Evolutionary conservation across 306 rosid species (phyloP).

Genomic region (Carpinus viminea): DNA sequence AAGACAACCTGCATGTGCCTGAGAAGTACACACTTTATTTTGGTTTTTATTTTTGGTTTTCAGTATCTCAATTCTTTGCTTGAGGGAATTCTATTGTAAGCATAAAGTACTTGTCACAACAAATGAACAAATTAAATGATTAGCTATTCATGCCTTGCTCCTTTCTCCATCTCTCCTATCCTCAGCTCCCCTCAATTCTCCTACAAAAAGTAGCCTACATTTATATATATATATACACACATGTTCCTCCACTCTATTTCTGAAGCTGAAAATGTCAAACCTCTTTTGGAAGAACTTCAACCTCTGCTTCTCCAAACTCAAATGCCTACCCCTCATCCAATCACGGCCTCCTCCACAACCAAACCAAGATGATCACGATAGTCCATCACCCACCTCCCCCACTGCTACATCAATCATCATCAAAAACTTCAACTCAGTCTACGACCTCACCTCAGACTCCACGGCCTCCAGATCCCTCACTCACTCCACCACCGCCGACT

Average conservation of each 20-base stretch:
- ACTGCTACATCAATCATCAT: constrained; percentile 23
- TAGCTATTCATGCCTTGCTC: too few relatives aligned
- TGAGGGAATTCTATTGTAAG: too few relatives aligned
- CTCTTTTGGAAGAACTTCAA: constrained; percentile 52
- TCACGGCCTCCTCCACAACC: constrained; percentile 34
- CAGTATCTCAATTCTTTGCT: too few relatives aligned
- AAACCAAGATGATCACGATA: constrained; percentile 18
- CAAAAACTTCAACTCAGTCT: constrained; percentile 22
- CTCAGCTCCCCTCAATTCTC: too few relatives aligned
- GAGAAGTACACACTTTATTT: too few relatives aligned
- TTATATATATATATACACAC: not conserved
- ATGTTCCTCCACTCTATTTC: not conserved
- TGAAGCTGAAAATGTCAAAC: constrained; percentile 41
- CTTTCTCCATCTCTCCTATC: too few relatives aligned
- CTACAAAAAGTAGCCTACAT: not conserved
- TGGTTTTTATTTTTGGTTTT: too few relatives aligned
- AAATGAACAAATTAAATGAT: too few relatives aligned
- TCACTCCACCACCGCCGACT: constrained; percentile 26
- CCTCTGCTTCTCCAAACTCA: constrained; percentile 73
- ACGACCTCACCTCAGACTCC: constrained; percentile 14
- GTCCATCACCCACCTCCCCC: constrained; percentile 21
- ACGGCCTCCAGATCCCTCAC: constrained; percentile 32
- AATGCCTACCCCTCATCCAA: constrained; percentile 44
- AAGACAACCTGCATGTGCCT: too few relatives aligned
- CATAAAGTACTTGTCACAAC: too few relatives aligned